Evolutionary conservation across 2,329 filamentous ascomycete species (phyloP).

Genomic region (Trichoderma simmonsii): DNA sequence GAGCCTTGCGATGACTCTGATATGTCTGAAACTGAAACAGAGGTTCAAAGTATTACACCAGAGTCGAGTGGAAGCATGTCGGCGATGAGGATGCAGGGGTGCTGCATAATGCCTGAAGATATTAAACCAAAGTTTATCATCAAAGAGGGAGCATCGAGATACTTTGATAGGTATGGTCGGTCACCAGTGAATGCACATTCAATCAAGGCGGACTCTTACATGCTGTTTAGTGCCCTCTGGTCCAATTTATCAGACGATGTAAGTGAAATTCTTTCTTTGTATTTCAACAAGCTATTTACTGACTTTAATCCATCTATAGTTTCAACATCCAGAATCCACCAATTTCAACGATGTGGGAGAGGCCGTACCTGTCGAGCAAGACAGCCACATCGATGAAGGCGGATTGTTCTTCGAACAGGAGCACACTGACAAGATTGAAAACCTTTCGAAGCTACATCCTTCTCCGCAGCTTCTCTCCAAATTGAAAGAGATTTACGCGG

Average conservation of each 20-base stretch:
- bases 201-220: not conserved
- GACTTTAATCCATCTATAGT: not conserved
- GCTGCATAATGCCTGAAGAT: not conserved
- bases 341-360: not conserved
- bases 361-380: not conserved
- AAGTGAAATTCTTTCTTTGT: not conserved
- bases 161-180: conserved; percentile 5
- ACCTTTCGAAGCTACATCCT: not conserved
- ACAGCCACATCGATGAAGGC: not conserved
- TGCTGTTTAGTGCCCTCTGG: not conserved
- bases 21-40: not conserved
- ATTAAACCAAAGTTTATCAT: not conserved
- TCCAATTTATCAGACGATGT: not conserved
- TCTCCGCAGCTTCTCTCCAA: not conserved
- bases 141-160: conserved; percentile 4
- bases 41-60: not conserved
- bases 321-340: not conserved
- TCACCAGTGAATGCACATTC: not conserved
- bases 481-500: not conserved
- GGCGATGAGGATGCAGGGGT: not conserved
- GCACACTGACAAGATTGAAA: not conserved
- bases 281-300: not conserved
- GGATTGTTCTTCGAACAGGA: not conserved
- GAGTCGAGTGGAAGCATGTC: not conserved
- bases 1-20: not conserved